Base-by-base conservation (phyloP, 1,284 basidiomycete genomes). In the Rhizoctonia solani region DNA sequence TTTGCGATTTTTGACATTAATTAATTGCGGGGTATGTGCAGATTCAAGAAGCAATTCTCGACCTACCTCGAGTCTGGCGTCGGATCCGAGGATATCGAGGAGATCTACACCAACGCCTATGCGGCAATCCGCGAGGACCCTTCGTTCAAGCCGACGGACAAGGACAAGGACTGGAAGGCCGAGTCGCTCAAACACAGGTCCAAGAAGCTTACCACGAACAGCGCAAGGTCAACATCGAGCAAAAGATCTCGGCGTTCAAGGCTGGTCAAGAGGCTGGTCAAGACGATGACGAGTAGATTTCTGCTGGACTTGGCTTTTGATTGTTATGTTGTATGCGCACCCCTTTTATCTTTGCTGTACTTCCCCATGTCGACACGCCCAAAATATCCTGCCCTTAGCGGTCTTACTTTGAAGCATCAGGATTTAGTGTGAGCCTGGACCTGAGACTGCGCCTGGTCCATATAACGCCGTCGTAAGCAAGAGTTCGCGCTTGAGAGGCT, bases 21-120 rank as follows among this genome's bases (percentile, higher is more conserved):
- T 52, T 52, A 13, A 13, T 23, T 23, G 16, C 11, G 49, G 4
- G 8, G 6, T 54, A 5, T 14, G 32, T 39, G 21, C 71, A 93
- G 92, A 75, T 98, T 98, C 87, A 98, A 98, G 87, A 98, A 96
- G 85, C 96, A 98, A 78, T 98, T 98, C 81, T 77, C 96, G 13
- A 86, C 87, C 41, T 98, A 98, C 81, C 93, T 99, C 72, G 94
- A 92, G 54, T 94, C 97, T 78, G 97, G 91, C 73, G 81, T 99
- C 73, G 93, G 93, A 70, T 96, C 94, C 1, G 97, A 96, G 73
- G 96, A 99, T 76, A 94, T 99, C 3, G 95, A 99, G 81, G 97
- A 98, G 78, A 90, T 99, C 73, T 98, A 92, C 83, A 86, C 86
- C 67, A 89, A 88, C 74, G 94, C 93, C 1, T 91, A 95, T 79